Base-by-base conservation (phyloP, 192 early-diverging fungal genomes). In the Piromyces finnis region DNA sequence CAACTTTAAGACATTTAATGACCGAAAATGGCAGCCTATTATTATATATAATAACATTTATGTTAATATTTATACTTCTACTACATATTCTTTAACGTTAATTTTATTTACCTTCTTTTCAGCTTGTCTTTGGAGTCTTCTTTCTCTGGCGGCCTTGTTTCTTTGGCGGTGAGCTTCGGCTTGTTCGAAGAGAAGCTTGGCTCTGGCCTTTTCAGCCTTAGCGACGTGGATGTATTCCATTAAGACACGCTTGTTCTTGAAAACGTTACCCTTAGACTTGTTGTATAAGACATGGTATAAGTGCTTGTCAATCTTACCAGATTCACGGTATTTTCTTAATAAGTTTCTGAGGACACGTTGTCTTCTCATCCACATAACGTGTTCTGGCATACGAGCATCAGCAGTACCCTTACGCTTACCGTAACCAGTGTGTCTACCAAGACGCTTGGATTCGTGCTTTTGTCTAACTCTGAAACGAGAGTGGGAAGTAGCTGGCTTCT, bases 201-300 rank as follows among this genome's bases (percentile, higher is more conserved):
- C 89, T 91, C 97, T 94, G 81, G 93, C 88, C 88, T 97, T 95
- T 90, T 98, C 96, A 78, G 97, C 95, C 94, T 98, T 98, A 85
- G 93, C 94, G 91, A 96, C 97, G 92, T 97, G 95, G 88, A 98
- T 98, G 90, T 94, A 94, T 89, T 98, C 97, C 94, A 98, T 98
- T 77, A 98, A 87, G 82, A 98, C 97, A 88, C 97, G 94, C 94
- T 98, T 98, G 95, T 97, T 98, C 94, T 98, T 98, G 92, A 98
- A 98, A 81, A 95, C 95, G 89, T 97, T 97, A 97, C 97, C 97
- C 94, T 98, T 98, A 81, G 95, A 90, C 92, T 97, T 97, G 85
- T 96, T 86, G 92, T 98, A 98, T 84, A 98, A 91, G 84, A 89
- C 87, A 89, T 96, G 97, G 93, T 97, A 95, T 93, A 98, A 90